Base-by-base conservation (phyloP, 2,329 filamentous ascomycete species). In the Aureobasidium vineae region DNA sequence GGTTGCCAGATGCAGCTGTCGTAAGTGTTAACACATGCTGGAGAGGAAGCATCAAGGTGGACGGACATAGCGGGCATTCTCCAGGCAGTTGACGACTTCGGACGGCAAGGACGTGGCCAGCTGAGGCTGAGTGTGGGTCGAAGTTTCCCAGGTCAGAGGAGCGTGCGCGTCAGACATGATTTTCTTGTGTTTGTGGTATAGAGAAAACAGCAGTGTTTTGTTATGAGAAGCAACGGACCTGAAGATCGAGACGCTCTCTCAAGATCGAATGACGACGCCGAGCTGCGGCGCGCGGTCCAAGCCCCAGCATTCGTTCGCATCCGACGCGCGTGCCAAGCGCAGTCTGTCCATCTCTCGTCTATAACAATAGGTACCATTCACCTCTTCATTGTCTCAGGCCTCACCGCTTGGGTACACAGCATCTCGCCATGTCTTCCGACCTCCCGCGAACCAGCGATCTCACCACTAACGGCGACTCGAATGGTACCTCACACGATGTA, bases 1-100 rank as follows among this genome's bases (percentile, higher is more conserved):
- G 66, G 95, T 99, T 72, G 95, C 93, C 63, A 99, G 89, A 79
- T 99, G 95, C 71, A 99, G 91, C 92, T 97, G 68, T 54, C 19
- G 28, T 23, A 5, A 28, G 38, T 33, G 65, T 70, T 68, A 70
- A 67, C 67, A 21, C 21, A 38, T 49, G 13, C 1, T n/a, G 31
- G 2, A 19, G 5, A 38, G 19, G 33, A 8, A 54, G 23, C 41
- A 28, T 45, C 21, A 36, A 26, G 41, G 61, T 38, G 47, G n/a
- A 73, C 80, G 68, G 86, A 97, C 92, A 80, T 97, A 99, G 72
- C 94, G 89, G 59, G 94, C 92, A 80, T 97, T 98, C 76, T 96
- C 89, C 28, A 99, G 86, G 75, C 93, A 97, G 73, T 92, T 88
- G 15, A 95, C 85, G 26, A 98, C 95, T 77, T 97, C 93, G 4